Base-by-base conservation (phyloP, 768 basidiomycete genomes). In the Ramaria sp. region DNA sequence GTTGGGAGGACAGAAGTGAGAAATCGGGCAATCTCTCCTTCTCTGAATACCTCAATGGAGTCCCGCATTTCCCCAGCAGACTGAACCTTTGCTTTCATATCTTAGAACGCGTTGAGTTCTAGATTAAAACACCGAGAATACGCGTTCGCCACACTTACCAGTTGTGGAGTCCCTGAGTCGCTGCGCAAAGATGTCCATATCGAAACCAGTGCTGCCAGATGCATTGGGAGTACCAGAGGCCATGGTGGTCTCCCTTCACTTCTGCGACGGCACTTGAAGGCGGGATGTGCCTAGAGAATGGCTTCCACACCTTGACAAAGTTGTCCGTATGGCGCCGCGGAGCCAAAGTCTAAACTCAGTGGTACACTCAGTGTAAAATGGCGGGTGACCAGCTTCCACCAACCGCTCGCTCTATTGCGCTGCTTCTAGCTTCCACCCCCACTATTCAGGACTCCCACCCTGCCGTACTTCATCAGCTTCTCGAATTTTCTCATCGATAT, bases 381-480 rank as follows among this genome's bases (percentile, higher is more conserved):
- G 68, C 70, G 6, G 70, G 81, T 34, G 85, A 88, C 59, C 82
- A 79, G 20, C 78, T 92, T 33, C 90, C 90, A n/a, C 77, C 85
- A n/a, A 86, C 88, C 20, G 91, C 90, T 24, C 78, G 88, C 52
- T 78, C 88, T 41, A 90, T 92, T 54, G 89, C 90, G 0, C 80
- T 92, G 34, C 75, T 92, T 4, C 78, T 92, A 27, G 86, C 90
- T 2, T 85, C 89, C 3, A 87, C 87, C 0, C 89, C 91, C 13
- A 79, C 87, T 10, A 83, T 92, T 0, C 86, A 90, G 59, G 90
- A 92, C 71, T 81, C 85, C 1, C 90, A 92, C 60, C 90, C 91
- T 2, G 86, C 82, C 4, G 90, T 92, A 11, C 75, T 92, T 10
- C 88, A 91, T 63, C 90, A 92, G 64, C 78, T 92, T 7, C 81